phyloP scores from a whole-genome alignment of 257 asterid species.

The Nicotiana attenuata region DNA sequence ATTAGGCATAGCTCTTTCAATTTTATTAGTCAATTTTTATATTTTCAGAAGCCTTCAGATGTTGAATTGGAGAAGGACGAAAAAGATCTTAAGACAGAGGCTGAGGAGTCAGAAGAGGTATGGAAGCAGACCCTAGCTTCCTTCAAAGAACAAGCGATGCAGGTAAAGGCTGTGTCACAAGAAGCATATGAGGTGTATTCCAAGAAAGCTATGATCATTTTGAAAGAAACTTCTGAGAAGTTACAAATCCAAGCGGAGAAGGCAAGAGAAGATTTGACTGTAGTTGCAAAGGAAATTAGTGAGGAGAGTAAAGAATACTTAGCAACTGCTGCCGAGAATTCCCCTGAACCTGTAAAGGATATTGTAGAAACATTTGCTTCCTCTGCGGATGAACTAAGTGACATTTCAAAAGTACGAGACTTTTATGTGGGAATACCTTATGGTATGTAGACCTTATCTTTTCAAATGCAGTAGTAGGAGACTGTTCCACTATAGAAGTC shows the following conservation, averaged over 20 bases:
- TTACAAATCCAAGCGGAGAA: conserved; percentile 74
- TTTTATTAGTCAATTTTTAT: neutral
- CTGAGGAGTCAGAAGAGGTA: conserved; percentile 57
- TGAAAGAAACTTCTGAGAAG: conserved; percentile 72
- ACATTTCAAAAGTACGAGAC: conserved; percentile 65
- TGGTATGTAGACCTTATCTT: conserved; percentile 38
- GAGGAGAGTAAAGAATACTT: conserved; percentile 68
- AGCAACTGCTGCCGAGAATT: conserved; percentile 60
- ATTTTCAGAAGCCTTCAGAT: conserved; percentile 56
- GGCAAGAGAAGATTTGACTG: conserved; percentile 64
- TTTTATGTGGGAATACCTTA: conserved; percentile 88
- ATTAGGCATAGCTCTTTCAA: neutral
- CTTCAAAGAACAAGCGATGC: conserved; percentile 73
- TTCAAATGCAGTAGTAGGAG: neutral
- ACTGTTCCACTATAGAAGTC: neutral
- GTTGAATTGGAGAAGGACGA: conserved; percentile 44
- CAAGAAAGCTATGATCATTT: conserved; percentile 49
- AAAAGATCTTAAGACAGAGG: conserved; percentile 35
- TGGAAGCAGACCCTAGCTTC: conserved; percentile 72
- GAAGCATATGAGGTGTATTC: conserved; percentile 77
- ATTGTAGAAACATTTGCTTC: conserved; percentile 70
- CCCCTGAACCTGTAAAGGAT: conserved; percentile 78
- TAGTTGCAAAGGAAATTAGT: conserved; percentile 60
- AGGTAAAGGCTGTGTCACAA: conserved; percentile 60
- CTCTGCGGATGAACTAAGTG: conserved; percentile 53